These are phyloP conservation scores for Blastobotrys americana DNA, from an alignment of 805 yeast species.

Conservation along the genomic window DNA sequence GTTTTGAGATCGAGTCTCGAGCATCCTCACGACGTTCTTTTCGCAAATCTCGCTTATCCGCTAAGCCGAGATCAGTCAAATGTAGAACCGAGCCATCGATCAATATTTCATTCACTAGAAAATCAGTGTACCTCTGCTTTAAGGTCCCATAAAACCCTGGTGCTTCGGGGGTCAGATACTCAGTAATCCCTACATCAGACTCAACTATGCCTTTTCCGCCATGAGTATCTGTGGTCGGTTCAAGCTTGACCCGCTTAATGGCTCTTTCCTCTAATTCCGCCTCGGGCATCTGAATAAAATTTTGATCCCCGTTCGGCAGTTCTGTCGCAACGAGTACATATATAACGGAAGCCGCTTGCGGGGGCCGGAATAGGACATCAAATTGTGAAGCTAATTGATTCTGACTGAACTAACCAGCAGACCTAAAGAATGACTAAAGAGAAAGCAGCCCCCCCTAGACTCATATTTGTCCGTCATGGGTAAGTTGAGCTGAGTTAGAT, in stretches of 20 bases:
- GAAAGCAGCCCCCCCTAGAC: slow-evolving; percentile 28
- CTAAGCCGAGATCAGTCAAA: slow-evolving; percentile 64
- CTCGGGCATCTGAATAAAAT: background rate
- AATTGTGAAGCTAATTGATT: too few relatives aligned
- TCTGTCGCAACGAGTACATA: background rate
- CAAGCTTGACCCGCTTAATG: background rate
- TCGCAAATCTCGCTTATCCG: slow-evolving; percentile 22
- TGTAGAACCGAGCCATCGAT: slow-evolving; percentile 63
- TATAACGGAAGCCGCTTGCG: background rate
- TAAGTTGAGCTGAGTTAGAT: slow-evolving; percentile 13
- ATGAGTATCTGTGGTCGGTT: too few relatives aligned
- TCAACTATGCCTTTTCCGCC: slow-evolving; percentile 48
- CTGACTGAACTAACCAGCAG: background rate
- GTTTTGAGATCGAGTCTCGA: slow-evolving; percentile 13
- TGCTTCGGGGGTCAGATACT: slow-evolving; percentile 46
- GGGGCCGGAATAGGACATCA: background rate
- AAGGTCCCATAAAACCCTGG: slow-evolving; percentile 71
- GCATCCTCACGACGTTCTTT: slow-evolving; percentile 18
- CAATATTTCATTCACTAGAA: slow-evolving; percentile 84
- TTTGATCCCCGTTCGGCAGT: background rate
- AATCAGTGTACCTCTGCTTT: slow-evolving; percentile 88
- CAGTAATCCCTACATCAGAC: slow-evolving; percentile 79
- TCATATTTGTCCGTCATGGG: slow-evolving; percentile 36
- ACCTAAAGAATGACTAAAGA: background rate
- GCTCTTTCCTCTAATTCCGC: background rate